Evolutionary conservation across 345 rosid genomes (phyloP), one percentile per base, ranked within the genome.

Genomic region (Kernera saxatilis): DNA sequence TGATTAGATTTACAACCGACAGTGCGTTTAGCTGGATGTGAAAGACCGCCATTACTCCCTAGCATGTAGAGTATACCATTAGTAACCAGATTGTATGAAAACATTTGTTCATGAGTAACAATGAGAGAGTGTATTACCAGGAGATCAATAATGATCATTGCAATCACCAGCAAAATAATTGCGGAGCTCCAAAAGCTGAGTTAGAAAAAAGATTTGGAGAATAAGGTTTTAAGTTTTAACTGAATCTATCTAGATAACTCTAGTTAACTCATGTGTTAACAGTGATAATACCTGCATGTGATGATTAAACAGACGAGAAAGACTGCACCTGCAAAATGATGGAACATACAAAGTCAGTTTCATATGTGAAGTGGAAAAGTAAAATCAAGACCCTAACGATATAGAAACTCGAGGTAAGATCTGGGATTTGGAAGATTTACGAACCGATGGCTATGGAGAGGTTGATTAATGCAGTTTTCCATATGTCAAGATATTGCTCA

Each of bases 401-500:
- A n/a, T 29, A 13, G 17, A 54, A 18, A 26, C 51, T 70, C 4
- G 8, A 53, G 35, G 22, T 41, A 54, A 11, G 44, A 62, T 55
- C 19, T 54, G 30, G 68, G 45, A 30, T 52, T 52, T 76, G 8
- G 44, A 22, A 54, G 59, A 49, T 60, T 64, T 68, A 89, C 97
- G 25, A 62, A 94, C 99, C 96, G 49, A 94, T 82, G 26, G 99
- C 99, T 69, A 94, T 90, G 25, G 98, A 87, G 59, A 94, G 93
- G 83, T 87, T 92, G 83, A 89, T 84, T 80, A 94, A 64, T 51
- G 99, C 98, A 14, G 90, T 91, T 85, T 62, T 94, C 99, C 99
- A 94, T 80, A 94, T 94, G 74, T 89, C 85, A 72, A 94, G 98
- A 78, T 94, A 94, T 78, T 94, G 99, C 84, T 94, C 99, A 61